Conservation (phyloP, 257 asterid genomes). For the Cordia subcordata region DNA sequence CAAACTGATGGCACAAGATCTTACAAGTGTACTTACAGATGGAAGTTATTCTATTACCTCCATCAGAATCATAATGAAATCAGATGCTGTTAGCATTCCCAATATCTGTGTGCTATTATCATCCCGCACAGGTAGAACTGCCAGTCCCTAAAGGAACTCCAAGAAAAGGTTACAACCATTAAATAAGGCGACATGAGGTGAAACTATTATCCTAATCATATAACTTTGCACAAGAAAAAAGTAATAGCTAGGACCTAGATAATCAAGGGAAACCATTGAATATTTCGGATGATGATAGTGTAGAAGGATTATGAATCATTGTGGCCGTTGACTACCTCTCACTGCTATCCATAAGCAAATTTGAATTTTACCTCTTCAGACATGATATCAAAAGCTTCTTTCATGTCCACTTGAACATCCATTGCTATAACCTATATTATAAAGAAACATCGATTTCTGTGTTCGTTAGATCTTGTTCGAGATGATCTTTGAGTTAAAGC, state of each 20-base stretch:
- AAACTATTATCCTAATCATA: background rate
- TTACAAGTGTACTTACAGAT: background rate
- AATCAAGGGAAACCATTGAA: too few relatives aligned
- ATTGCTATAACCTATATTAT: slow-evolving; percentile 40
- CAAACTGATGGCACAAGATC: background rate
- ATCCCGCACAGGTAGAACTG: slow-evolving; percentile 57
- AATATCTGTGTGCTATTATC: slow-evolving; percentile 31
- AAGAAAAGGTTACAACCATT: slow-evolving; percentile 8
- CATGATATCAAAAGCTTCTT: slow-evolving; percentile 61
- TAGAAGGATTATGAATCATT: too few relatives aligned
- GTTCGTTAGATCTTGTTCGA: background rate
- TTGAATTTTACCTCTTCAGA: slow-evolving; percentile 37
- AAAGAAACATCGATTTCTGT: slow-evolving; percentile 8
- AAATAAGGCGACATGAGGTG: background rate
- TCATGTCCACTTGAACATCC: slow-evolving; percentile 47
- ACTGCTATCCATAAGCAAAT: background rate
- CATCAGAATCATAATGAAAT: slow-evolving; percentile 56
- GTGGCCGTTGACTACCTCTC: too few relatives aligned
- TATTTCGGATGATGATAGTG: too few relatives aligned
- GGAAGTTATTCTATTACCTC: slow-evolving; percentile 33
- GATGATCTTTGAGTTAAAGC: too few relatives aligned
- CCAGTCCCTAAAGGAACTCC: slow-evolving; percentile 35
- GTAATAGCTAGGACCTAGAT: too few relatives aligned
- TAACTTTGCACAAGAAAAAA: background rate
- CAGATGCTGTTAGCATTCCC: slow-evolving; percentile 73